A percentile compares a stretch with the other conserved stretches of the same genome.
Conservation (phyloP, 306 rosid species). For the Fagus crenata region DNA sequence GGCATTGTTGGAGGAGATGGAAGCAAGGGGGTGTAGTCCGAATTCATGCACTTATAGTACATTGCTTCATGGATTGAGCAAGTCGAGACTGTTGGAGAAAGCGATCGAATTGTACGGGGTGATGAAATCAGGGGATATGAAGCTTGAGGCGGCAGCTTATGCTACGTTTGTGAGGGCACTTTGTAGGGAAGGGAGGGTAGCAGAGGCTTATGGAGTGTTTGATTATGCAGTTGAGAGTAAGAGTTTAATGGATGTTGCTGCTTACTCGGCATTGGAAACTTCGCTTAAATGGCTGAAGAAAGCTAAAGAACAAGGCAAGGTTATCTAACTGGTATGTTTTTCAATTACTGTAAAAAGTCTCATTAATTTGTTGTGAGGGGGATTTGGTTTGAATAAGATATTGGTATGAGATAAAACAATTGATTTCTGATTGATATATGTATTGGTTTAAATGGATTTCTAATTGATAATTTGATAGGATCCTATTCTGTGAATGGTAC, state of each 20-base stretch:
- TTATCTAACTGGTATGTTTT: slow-evolving; percentile 43
- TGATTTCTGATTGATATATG: too few species aligned
- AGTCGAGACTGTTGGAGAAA: slow-evolving; percentile 63
- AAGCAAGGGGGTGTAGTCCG: slow-evolving; percentile 66
- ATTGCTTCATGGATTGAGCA: slow-evolving; percentile 71
- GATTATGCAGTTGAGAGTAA: slow-evolving; percentile 86
- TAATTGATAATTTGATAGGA: too few species aligned
- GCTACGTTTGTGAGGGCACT: slow-evolving; percentile 71
- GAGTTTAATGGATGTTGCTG: slow-evolving; percentile 72
- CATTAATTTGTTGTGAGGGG: too few species aligned
- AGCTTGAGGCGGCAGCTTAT: slow-evolving; percentile 80
- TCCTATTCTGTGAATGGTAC: too few species aligned
- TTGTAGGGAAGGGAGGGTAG: slow-evolving; percentile 70
- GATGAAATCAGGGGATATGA: slow-evolving; percentile 59
- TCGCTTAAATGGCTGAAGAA: slow-evolving; percentile 67
- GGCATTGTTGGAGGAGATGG: slow-evolving; percentile 73
- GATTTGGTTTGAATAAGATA: too few species aligned
- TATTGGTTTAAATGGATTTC: too few species aligned
- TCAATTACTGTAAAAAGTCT: too few species aligned
- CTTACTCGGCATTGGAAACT: slow-evolving; percentile 74
- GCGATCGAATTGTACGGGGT: slow-evolving; percentile 62
- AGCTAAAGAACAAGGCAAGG: slow-evolving; percentile 57
- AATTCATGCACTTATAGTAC: slow-evolving; percentile 79
- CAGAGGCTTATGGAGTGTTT: slow-evolving; percentile 83
- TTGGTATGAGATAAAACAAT: background rate